Percentiles rank a stretch among this genome's conserved stretches.
Evolutionary conservation across 805 yeast genomes (phyloP).

Genomic region (Zygosaccharomyces pseudorouxii): DNA sequence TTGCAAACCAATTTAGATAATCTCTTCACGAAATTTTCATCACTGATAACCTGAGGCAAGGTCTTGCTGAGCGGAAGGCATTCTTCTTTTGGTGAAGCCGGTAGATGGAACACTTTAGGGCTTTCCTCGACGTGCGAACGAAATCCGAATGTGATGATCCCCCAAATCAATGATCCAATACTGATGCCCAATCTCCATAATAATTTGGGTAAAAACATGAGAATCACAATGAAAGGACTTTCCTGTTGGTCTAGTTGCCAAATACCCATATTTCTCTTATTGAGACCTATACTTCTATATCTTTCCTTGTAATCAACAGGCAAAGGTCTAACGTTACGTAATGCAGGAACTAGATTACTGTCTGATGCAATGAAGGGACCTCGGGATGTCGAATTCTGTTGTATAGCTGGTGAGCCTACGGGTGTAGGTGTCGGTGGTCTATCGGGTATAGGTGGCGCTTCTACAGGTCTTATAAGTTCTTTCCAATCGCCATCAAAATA

Average conservation of each 20-base stretch:
- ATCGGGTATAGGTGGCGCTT: slow-evolving; percentile 11
- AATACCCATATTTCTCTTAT: slow-evolving; percentile 9
- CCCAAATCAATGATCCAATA: slow-evolving; percentile 21
- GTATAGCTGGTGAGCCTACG: slow-evolving; percentile 1
- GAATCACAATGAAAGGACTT: slow-evolving; percentile 44
- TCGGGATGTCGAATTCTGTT: not conserved
- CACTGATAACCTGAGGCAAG: slow-evolving; percentile 11
- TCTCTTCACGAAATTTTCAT: slow-evolving; percentile 8
- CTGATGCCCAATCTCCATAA: slow-evolving; percentile 22
- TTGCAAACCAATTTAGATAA: slow-evolving; percentile 10
- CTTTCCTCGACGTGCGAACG: slow-evolving; percentile 11
- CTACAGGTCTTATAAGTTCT: slow-evolving; percentile 8
- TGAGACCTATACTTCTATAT: slow-evolving; percentile 26
- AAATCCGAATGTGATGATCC: slow-evolving; percentile 21
- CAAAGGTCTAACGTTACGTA: slow-evolving; percentile 35
- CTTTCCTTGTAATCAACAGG: slow-evolving; percentile 29
- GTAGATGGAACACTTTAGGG: slow-evolving; percentile 16
- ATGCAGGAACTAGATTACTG: slow-evolving; percentile 22
- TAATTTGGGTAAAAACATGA: slow-evolving; percentile 53
- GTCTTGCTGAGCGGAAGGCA: slow-evolving; percentile 8
- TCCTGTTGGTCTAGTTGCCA: slow-evolving; percentile 7
- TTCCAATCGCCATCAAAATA: slow-evolving; percentile 56
- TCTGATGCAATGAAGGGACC: slow-evolving; percentile 11
- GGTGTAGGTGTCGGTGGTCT: slow-evolving; percentile 15
- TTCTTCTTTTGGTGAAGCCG: slow-evolving; percentile 21